A percentile compares a stretch with the other conserved stretches of the same genome.
phyloP scores from a whole-genome alignment of 2,329 filamentous ascomycete species.

The Pestalotiopsis sp. region DNA sequence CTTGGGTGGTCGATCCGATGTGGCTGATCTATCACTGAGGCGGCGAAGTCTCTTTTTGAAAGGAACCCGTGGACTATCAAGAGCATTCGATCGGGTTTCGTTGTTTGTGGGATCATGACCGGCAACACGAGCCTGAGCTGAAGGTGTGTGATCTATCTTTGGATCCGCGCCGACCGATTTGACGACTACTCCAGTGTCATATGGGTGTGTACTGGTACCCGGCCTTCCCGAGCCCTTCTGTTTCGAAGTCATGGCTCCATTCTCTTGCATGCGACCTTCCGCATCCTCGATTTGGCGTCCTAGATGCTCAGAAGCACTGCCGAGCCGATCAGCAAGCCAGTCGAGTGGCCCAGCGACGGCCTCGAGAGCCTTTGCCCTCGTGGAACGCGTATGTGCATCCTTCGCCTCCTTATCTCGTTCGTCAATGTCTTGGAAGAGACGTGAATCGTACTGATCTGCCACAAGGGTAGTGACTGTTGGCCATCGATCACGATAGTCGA shows the following conservation, averaged over 20 bases:
- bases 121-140: neutral
- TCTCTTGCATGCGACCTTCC: constrained; percentile 17
- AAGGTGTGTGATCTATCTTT: neutral
- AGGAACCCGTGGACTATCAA: neutral
- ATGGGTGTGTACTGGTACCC: constrained; percentile 30
- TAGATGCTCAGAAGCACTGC: constrained; percentile 23
- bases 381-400: neutral
- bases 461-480: constrained; percentile 14
- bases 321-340: constrained; percentile 24
- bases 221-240: constrained; percentile 17
- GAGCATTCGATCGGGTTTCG: neutral
- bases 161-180: neutral
- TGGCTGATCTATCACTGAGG: neutral
- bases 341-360: constrained; percentile 18
- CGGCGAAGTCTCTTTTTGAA: neutral
- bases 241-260: constrained; percentile 8
- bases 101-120: neutral
- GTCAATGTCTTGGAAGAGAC: neutral
- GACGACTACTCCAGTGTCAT: constrained; percentile 25
- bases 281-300: constrained; percentile 21
- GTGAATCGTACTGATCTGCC: constrained; percentile 6
- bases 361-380: constrained; percentile 19
- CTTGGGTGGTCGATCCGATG: neutral
- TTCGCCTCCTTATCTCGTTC: neutral
- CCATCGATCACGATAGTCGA: constrained; percentile 13